Base-by-base conservation (phyloP, 2,329 filamentous ascomycete species). In the Pseudopithomyces chartarum region DNA sequence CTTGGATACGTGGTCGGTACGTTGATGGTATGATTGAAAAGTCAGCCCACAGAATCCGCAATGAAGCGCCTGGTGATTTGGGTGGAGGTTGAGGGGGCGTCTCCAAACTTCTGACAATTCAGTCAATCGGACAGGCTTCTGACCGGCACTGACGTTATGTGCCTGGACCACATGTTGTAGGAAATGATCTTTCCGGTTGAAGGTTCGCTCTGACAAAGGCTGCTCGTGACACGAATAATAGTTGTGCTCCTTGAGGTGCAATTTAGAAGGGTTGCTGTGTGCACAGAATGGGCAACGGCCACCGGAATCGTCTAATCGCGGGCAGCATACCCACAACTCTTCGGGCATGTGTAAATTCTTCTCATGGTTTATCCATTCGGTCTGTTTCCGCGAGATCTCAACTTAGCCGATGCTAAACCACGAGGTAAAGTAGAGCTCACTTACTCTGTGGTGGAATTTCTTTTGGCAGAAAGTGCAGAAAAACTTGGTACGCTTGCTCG, bases 321-420 rank as follows among this genome's bases (percentile, higher is more conserved):
- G 66, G 45, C 66, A 68, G 54, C 64, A 68, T 8, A 68, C 53
- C 63, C 64, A 69, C 1, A 67, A 52, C 46, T 68, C 63, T 43
- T 64, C 59, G 12, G 81, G 72, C 88, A 81, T 11, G 85, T 90
- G 59, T 86, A 71, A 69, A 86, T 86, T 55, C 87, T 75, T 6
- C 66, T 90, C 87, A 68, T 90, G 87, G 53, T 87, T 80, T 60
- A 80, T 78, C 82, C 82, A 84, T 64, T 84, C 82, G 64, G 34
- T 20, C 47, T 40, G 23, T 36, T 26, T 32, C 17, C n/a, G 32
- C 29, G 4, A 23, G 13, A 38, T 8, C 19, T 13, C 17, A 6
- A 5, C 11, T 13, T 36, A 36, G 34, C 11, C 13, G 34, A 13
- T n/a, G 34, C 15, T n/a, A n/a, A 5, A 5, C 13, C 34, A 29